These are phyloP conservation scores for Pulveroboletus ravenelii DNA, from an alignment of 768 basidiomycete genomes.

Conservation along the genomic window DNA sequence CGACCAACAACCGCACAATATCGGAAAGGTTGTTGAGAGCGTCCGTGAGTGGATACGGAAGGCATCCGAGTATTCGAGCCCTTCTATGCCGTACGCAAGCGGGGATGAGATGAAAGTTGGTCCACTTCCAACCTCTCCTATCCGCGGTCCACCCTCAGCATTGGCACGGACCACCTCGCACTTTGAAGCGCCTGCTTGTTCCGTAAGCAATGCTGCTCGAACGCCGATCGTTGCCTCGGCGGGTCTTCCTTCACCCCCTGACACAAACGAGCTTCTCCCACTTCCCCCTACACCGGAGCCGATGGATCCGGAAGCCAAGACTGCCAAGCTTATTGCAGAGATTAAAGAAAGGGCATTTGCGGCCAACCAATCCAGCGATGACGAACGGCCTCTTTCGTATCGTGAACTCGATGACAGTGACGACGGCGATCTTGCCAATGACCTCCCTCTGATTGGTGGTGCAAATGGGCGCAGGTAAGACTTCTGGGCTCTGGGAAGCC, in stretches of 20 bases:
- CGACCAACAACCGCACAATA: slow-evolving; percentile 21
- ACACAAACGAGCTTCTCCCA: slow-evolving; percentile 19
- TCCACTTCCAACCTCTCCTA: slow-evolving; percentile 9
- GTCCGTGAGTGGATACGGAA: slow-evolving; percentile 43
- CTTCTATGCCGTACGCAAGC: neutral
- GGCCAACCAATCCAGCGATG: slow-evolving; percentile 41
- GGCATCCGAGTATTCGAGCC: slow-evolving; percentile 17
- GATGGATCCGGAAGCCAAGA: slow-evolving; percentile 37
- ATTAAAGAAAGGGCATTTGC: slow-evolving; percentile 62
- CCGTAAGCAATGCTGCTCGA: slow-evolving; percentile 3
- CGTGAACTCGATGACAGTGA: slow-evolving; percentile 49
- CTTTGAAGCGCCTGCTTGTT: slow-evolving; percentile 8
- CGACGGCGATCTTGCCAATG: slow-evolving; percentile 39
- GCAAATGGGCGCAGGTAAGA: slow-evolving; percentile 10
- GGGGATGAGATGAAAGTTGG: slow-evolving; percentile 18
- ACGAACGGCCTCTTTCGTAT: slow-evolving; percentile 32
- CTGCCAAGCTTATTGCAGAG: slow-evolving; percentile 55
- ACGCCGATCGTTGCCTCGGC: slow-evolving; percentile 11
- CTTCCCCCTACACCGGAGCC: slow-evolving; percentile 30
- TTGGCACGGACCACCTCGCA: neutral
- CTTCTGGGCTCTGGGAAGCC: neutral
- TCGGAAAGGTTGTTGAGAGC: slow-evolving; percentile 30
- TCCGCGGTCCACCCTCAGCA: slow-evolving; percentile 5
- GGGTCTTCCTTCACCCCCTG: slow-evolving; percentile 20
- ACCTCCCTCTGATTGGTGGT: slow-evolving; percentile 13